phyloP scores from a whole-genome alignment of 768 basidiomycete genomes.

The Leccinum obscurum region DNA sequence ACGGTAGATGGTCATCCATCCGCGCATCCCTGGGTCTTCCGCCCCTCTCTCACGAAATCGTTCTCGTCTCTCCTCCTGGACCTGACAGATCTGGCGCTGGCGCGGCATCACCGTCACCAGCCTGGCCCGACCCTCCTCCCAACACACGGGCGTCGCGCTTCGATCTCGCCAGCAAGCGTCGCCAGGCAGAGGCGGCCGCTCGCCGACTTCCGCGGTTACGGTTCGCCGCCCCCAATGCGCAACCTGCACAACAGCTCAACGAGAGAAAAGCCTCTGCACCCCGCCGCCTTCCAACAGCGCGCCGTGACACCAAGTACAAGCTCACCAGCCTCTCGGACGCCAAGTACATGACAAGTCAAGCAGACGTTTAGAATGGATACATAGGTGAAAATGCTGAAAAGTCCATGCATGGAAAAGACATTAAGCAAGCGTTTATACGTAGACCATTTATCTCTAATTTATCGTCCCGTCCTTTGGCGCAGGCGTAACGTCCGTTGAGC shows the following conservation, averaged over 20 bases:
- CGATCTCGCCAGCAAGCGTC: conserved; percentile 21
- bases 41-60: conserved; percentile 18
- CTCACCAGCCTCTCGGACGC: background rate
- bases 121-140: background rate
- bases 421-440: conserved; percentile 17
- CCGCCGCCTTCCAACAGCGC: background rate
- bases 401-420: conserved; percentile 8
- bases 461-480: conserved; percentile 7
- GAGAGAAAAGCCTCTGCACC: conserved; percentile 8
- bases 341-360: background rate
- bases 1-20: conserved; percentile 36
- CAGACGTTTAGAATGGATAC: background rate
- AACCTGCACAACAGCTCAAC: background rate
- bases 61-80: background rate
- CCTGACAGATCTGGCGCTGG: background rate
- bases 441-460: conserved; percentile 11
- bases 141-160: conserved; percentile 24
- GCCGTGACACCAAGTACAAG: background rate
- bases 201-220: conserved; percentile 20
- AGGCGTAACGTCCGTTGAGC: conserved; percentile 2
- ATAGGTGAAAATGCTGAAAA: conserved; percentile 11
- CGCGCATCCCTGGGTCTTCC: conserved; percentile 33
- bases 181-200: conserved; percentile 5
- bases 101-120: background rate
- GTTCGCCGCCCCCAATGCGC: conserved; percentile 21